Evolutionary conservation across 768 basidiomycete genomes (phyloP).

Genomic region (Paxillus ammoniavirescens): DNA sequence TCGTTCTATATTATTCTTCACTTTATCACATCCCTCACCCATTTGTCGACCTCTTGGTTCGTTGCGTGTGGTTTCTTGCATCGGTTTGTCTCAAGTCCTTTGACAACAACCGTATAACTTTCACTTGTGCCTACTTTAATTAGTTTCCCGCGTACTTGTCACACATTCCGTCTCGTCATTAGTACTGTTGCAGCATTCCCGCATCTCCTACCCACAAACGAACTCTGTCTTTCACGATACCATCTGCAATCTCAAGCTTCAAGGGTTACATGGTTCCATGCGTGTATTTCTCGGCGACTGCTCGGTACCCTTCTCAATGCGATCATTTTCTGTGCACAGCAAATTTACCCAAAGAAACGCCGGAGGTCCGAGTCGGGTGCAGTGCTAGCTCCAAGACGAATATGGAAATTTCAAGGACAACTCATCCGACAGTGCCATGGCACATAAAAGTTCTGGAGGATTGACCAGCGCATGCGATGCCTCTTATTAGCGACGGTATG

Average conservation of each 20-base stretch:
- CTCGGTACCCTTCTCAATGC: conserved; percentile 11
- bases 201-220: conserved; percentile 36
- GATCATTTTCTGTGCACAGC: conserved; percentile 13
- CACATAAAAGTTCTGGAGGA: neutral
- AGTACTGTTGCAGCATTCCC: conserved; percentile 43
- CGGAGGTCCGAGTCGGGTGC: neutral
- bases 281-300: conserved; percentile 3
- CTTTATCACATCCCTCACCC: conserved; percentile 57
- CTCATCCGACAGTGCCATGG: too few relatives aligned
- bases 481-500: neutral
- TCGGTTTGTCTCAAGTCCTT: conserved; percentile 24
- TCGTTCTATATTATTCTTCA: conserved; percentile 82
- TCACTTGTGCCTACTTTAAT: conserved; percentile 33
- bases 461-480: neutral
- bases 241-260: conserved; percentile 26
- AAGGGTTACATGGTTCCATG: conserved; percentile 31
- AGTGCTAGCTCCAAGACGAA: neutral
- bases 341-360: neutral
- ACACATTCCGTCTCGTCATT: conserved; percentile 33
- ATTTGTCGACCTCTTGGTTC: conserved; percentile 36
- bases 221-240: conserved; percentile 40
- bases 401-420: neutral
- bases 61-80: conserved; percentile 35
- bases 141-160: conserved; percentile 28
- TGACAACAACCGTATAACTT: conserved; percentile 25